Percentiles rank a stretch among this genome's conserved stretches.
phyloP scores from a whole-genome alignment of 108 stramenopile genomes.

The Cafeteria roenbergensis region DNA sequence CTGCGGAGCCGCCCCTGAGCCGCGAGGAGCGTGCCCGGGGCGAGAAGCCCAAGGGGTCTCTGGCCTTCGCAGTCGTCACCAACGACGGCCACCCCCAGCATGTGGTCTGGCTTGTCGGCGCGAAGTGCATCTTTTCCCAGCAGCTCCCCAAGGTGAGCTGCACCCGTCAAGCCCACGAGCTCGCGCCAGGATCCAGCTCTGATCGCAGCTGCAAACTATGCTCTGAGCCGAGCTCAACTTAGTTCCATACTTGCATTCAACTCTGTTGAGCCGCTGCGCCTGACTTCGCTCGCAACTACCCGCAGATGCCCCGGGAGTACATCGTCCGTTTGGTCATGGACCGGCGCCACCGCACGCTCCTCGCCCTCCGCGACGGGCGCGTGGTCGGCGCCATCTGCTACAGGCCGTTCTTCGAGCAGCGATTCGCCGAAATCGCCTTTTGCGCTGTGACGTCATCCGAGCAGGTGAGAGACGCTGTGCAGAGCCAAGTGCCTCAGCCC shows the following conservation, averaged over 20 bases:
- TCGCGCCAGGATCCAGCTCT: no score
- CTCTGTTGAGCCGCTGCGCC: no score
- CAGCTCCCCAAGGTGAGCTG: constrained; percentile 94
- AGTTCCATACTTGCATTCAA: no score
- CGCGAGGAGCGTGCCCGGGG: no score
- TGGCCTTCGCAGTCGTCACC: constrained; percentile 26
- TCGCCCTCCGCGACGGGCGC: constrained; percentile 57
- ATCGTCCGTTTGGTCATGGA: constrained; percentile 95
- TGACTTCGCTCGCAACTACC: no score
- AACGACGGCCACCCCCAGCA: constrained; percentile 66
- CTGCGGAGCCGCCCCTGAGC: no score
- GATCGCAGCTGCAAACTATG: no score
- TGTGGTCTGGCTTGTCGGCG: constrained; percentile 66
- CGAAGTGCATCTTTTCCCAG: constrained; percentile 81
- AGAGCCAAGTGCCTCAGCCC: neutral
- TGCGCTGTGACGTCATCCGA: constrained; percentile 80
- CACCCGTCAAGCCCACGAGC: no score
- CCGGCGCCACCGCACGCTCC: constrained; percentile 69
- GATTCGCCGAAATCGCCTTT: constrained; percentile 92
- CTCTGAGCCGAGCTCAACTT: no score
- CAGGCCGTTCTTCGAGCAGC: constrained; percentile 65
- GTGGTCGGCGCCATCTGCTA: constrained; percentile 95
- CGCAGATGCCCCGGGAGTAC: constrained; percentile 79
- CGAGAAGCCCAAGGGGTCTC: no score
- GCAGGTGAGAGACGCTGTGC: no score